Conservation (phyloP, 257 asterid genomes). For the Linaria vulgaris region DNA sequence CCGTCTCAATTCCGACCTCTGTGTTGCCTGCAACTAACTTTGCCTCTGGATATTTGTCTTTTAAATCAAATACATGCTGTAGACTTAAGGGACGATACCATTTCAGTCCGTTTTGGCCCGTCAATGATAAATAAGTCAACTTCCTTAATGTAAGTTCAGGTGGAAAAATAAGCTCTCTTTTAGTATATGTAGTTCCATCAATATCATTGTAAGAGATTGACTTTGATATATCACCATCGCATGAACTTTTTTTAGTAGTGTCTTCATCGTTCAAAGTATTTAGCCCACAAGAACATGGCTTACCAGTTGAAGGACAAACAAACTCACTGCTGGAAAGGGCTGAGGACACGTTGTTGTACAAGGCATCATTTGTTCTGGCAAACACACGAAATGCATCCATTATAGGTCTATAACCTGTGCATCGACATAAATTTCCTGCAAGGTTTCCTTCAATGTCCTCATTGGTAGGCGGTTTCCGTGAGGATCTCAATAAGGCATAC, state of each 20-base stretch:
- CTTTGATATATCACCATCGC: slow-evolving; percentile 31
- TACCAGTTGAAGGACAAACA: slow-evolving; percentile 93
- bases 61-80: slow-evolving; percentile 61
- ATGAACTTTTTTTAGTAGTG: slow-evolving; percentile 25
- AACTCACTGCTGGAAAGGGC: slow-evolving; percentile 43
- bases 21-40: slow-evolving; percentile 85
- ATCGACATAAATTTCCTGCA: slow-evolving; percentile 94
- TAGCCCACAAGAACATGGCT: slow-evolving; percentile 82
- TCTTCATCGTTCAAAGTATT: slow-evolving; percentile 34
- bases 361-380: slow-evolving; percentile 67
- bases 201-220: slow-evolving; percentile 64
- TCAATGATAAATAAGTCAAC: slow-evolving; percentile 46
- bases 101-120: slow-evolving; percentile 66
- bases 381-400: slow-evolving; percentile 91
- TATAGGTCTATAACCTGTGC: slow-evolving; percentile 97
- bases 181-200: slow-evolving; percentile 71
- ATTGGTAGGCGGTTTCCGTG: slow-evolving; percentile 63
- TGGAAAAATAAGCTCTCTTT: slow-evolving; percentile 87
- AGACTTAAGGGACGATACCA: slow-evolving; percentile 86
- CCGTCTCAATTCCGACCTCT: slow-evolving; percentile 87
- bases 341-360: slow-evolving; percentile 57
- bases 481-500: slow-evolving; percentile 86
- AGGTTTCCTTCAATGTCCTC: slow-evolving; percentile 87
- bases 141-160: slow-evolving; percentile 78
- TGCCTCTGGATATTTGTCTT: slow-evolving; percentile 61